Conservation (phyloP, 441 rosid species). For the Adansonia rubrostipa region DNA sequence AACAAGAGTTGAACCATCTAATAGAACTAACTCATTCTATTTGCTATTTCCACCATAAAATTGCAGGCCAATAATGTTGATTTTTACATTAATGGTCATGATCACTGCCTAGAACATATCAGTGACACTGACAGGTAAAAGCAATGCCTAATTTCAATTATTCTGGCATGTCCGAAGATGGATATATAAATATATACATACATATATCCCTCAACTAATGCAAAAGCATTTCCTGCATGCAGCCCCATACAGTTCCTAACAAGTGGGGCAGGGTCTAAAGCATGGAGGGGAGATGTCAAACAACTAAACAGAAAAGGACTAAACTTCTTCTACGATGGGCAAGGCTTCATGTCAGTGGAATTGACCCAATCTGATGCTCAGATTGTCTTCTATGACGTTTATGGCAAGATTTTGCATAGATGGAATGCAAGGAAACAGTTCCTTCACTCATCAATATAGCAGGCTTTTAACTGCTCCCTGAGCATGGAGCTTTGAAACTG, state of each 20-base stretch:
- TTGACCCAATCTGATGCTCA: slow-evolving; percentile 34
- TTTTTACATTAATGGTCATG: slow-evolving; percentile 74
- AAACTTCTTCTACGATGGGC: slow-evolving; percentile 44
- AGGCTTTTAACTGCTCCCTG: background rate
- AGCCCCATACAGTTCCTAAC: slow-evolving; percentile 45
- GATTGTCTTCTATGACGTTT: slow-evolving; percentile 42
- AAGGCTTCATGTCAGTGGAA: slow-evolving; percentile 50
- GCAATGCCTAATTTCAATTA: background rate
- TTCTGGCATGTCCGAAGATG: background rate
- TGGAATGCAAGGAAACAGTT: slow-evolving; percentile 30
- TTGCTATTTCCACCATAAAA: background rate
- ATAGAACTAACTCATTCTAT: background rate
- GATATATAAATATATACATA: no score
- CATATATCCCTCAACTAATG: background rate
- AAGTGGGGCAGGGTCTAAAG: slow-evolving; percentile 52
- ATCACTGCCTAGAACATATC: slow-evolving; percentile 68
- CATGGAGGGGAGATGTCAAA: slow-evolving; percentile 48
- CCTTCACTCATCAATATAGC: slow-evolving; percentile 7
- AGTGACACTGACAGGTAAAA: slow-evolving; percentile 50
- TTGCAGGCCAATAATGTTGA: slow-evolving; percentile 49
- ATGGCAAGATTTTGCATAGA: slow-evolving; percentile 41
- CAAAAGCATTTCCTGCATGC: slow-evolving; percentile 21
- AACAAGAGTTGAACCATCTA: background rate
- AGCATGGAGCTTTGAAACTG: background rate
- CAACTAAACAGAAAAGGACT: slow-evolving; percentile 27